Conservation (phyloP, 371 early-diverging fungal genomes). For the Actinomortierella wolfii region DNA sequence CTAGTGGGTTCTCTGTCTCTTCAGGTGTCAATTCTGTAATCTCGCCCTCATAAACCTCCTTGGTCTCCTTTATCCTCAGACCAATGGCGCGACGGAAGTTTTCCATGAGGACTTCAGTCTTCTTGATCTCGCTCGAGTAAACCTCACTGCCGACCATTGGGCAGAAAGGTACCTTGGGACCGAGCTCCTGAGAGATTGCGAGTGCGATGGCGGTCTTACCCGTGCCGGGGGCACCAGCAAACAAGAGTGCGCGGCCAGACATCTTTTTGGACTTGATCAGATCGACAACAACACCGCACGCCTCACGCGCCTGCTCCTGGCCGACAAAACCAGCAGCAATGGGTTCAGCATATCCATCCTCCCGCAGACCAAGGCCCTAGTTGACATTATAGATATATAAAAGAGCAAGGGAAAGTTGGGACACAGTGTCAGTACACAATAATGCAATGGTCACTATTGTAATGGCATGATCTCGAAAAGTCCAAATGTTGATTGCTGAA, state of each 20-base stretch:
- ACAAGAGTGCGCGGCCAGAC: conserved; percentile 95
- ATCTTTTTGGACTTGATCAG: conserved; percentile 94
- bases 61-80: conserved; percentile 96
- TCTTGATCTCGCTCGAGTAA: conserved; percentile 96
- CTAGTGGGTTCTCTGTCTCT: conserved; percentile 89
- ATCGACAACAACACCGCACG: conserved; percentile 93
- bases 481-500: no score
- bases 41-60: conserved; percentile 99
- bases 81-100: conserved; percentile 97
- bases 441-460: no score
- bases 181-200: conserved; percentile 95
- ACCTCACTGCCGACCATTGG: conserved; percentile 99
- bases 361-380: conserved; percentile 76
- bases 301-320: conserved; percentile 95
- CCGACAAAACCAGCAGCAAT: conserved; percentile 95
- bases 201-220: conserved; percentile 95
- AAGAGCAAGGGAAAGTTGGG: no score
- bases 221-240: conserved; percentile 98
- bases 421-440: no score
- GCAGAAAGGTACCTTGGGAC: conserved; percentile 97
- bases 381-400: no score
- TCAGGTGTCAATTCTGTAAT: conserved; percentile 96
- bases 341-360: conserved; percentile 89
- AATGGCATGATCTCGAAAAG: no score
- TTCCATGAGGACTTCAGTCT: conserved; percentile 98